Evolutionary conservation across 768 basidiomycete genomes (phyloP).

Genomic region (Leccinum arenicola): DNA sequence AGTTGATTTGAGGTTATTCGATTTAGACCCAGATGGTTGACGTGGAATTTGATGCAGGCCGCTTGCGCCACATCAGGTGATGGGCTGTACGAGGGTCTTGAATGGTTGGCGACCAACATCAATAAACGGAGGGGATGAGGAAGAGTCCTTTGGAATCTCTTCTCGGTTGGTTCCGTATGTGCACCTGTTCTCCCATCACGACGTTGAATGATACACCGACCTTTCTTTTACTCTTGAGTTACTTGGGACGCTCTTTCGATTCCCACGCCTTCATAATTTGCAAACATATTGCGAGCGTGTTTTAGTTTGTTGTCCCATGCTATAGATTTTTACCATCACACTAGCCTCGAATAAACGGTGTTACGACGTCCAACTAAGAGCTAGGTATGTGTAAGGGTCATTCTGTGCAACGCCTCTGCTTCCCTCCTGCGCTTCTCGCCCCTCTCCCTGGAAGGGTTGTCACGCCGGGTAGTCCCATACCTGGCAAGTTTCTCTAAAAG

Average conservation of each 20-base stretch:
- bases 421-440: conserved; percentile 75
- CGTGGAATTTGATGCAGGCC: conserved; percentile 51
- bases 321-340: conserved; percentile 1
- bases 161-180: conserved; percentile 39
- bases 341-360: conserved; percentile 10
- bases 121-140: conserved; percentile 70
- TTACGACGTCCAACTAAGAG: background rate
- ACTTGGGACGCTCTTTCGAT: conserved; percentile 29
- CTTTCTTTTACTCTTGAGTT: conserved; percentile 32
- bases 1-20: conserved; percentile 25
- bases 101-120: conserved; percentile 93
- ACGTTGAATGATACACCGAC: conserved; percentile 51
- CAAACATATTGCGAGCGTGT: conserved; percentile 6
- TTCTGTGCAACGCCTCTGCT: conserved; percentile 70
- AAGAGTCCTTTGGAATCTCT: conserved; percentile 22
- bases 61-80: conserved; percentile 98
- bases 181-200: conserved; percentile 57
- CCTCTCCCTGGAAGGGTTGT: conserved; percentile 55
- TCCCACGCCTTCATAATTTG: conserved; percentile 14
- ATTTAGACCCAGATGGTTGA: conserved; percentile 8
- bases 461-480: conserved; percentile 61
- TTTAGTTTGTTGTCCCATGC: background rate
- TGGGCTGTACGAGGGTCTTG: conserved; percentile 97
- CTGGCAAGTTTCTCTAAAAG: conserved; percentile 78
- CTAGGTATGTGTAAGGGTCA: conserved; percentile 31